Conservation (phyloP, 2,329 filamentous ascomycete genomes). For the Colletotrichum coccodes region DNA sequence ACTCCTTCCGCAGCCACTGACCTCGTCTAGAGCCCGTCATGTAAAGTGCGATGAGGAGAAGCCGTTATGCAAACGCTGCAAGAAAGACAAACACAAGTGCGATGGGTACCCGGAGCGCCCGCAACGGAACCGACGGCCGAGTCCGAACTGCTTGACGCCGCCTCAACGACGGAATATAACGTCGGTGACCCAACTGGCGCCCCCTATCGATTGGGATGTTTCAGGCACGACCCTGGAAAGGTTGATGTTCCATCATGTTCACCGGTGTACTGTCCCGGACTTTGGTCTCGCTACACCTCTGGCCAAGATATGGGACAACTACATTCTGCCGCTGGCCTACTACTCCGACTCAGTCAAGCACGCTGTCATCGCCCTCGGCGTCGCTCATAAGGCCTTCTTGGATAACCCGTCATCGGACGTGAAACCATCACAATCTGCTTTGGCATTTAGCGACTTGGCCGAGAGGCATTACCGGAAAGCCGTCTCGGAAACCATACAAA, state of each 20-base stretch:
- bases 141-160: background rate
- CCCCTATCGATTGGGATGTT: slow-evolving; percentile 18
- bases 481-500: slow-evolving; percentile 14
- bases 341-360: slow-evolving; percentile 27
- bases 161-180: background rate
- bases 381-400: slow-evolving; percentile 14
- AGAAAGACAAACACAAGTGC: slow-evolving; percentile 23
- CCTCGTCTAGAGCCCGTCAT: slow-evolving; percentile 19
- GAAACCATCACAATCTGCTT: background rate
- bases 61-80: slow-evolving; percentile 30
- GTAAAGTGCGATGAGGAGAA: slow-evolving; percentile 36
- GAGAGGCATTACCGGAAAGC: slow-evolving; percentile 19
- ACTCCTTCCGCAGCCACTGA: background rate
- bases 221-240: slow-evolving; percentile 8
- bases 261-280: slow-evolving; percentile 24
- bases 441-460: slow-evolving; percentile 7
- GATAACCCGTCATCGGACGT: slow-evolving; percentile 5
- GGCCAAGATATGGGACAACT: slow-evolving; percentile 26
- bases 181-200: slow-evolving; percentile 6
- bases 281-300: slow-evolving; percentile 12
- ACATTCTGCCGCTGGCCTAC: slow-evolving; percentile 20
- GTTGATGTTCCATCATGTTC: slow-evolving; percentile 26
- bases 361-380: slow-evolving; percentile 21
- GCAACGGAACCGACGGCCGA: background rate
- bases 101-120: slow-evolving; percentile 30